Percentiles rank a stretch among this genome's conserved stretches.
phyloP scores from a whole-genome alignment of 352 stramenopile species.

The Pythium chondricola region DNA sequence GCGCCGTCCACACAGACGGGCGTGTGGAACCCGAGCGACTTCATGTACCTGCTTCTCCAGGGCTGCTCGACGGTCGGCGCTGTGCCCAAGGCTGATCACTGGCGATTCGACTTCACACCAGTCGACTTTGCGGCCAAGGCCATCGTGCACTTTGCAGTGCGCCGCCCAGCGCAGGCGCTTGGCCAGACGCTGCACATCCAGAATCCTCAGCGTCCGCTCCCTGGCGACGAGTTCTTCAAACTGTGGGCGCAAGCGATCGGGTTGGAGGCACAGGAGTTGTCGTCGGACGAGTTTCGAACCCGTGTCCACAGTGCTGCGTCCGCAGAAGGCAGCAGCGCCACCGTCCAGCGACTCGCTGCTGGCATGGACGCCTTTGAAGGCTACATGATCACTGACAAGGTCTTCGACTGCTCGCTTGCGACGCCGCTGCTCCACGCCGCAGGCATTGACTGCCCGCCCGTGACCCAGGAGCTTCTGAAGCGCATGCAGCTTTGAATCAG shows the following conservation, averaged over 20 bases:
- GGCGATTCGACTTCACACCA: conserved; percentile 89
- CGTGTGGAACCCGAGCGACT: conserved; percentile 85
- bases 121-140: conserved; percentile 87
- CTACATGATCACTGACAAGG: conserved; percentile 56
- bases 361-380: conserved; percentile 60
- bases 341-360: conserved; percentile 53
- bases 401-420: conserved; percentile 51
- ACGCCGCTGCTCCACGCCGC: conserved; percentile 32
- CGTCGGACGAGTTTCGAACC: too few species aligned
- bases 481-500: too few species aligned
- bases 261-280: conserved; percentile 15
- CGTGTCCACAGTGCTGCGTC: too few species aligned
- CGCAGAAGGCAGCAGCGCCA: conserved; percentile 20
- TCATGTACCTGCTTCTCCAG: conserved; percentile 86
- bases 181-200: conserved; percentile 75
- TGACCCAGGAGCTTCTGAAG: conserved; percentile 28
- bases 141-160: conserved; percentile 72
- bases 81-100: conserved; percentile 55
- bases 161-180: conserved; percentile 42
- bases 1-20: conserved; percentile 50
- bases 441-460: conserved; percentile 31
- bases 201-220: conserved; percentile 36
- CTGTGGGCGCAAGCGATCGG: conserved; percentile 26
- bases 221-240: conserved; percentile 44
- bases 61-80: conserved; percentile 61